Percentiles rank a stretch among this genome's conserved stretches.
Conservation (phyloP, 495 filamentous ascomycete genomes). For the Pyronema omphalodes region DNA sequence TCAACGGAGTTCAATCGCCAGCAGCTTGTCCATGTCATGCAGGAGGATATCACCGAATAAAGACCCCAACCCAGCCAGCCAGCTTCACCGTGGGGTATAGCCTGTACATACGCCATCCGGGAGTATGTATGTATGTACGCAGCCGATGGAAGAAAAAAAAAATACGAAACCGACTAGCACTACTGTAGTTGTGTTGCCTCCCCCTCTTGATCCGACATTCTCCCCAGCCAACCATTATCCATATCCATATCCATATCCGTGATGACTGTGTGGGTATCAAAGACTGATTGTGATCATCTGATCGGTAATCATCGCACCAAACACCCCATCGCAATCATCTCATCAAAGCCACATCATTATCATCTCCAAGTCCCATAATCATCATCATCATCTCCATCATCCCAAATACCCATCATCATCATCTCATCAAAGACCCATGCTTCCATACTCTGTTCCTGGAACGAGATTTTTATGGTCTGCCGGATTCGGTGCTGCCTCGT, state of each 20-base stretch:
- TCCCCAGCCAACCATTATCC: too few species aligned
- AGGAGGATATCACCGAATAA: neutral
- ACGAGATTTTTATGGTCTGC: slow-evolving; percentile 45
- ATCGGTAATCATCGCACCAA: too few species aligned
- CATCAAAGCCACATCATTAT: too few species aligned
- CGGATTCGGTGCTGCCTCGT: slow-evolving; percentile 87
- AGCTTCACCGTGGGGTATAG: neutral
- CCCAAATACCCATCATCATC: slow-evolving; percentile 14
- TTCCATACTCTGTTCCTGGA: slow-evolving; percentile 14
- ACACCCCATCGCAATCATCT: too few species aligned
- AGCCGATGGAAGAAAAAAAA: neutral
- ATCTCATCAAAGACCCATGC: slow-evolving; percentile 14
- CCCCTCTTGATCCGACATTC: too few species aligned
- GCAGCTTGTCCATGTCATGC: neutral
- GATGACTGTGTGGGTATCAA: too few species aligned
- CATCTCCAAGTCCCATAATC: neutral
- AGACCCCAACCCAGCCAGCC: neutral
- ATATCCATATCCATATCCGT: too few species aligned
- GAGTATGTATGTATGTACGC: neutral
- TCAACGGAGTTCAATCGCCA: neutral
- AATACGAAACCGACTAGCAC: neutral
- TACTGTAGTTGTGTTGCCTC: neutral
- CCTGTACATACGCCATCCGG: neutral
- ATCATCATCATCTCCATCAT: neutral
- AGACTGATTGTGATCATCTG: too few species aligned